Evolutionary conservation across 305 asterid species (phyloP).

Genomic region (Ajuga reptans): DNA sequence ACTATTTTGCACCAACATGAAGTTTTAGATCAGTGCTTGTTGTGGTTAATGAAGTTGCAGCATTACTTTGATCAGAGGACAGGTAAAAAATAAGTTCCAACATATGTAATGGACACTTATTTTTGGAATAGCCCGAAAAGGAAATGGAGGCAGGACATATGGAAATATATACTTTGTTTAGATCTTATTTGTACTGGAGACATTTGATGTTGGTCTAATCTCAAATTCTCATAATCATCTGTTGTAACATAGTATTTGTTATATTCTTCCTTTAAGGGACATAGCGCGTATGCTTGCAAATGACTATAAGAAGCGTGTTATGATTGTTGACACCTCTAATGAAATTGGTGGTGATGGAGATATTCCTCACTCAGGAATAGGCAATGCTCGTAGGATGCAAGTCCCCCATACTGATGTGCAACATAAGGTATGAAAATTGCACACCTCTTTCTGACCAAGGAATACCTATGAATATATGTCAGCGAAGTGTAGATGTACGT

Average conservation of each 20-base stretch:
- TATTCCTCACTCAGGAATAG: slow-evolving; percentile 86
- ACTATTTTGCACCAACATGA: neutral
- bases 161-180: neutral
- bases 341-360: slow-evolving; percentile 98
- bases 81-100: neutral
- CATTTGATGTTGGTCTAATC: neutral
- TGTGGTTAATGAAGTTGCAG: neutral
- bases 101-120: neutral
- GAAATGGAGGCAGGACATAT: neutral
- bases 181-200: neutral
- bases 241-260: slow-evolving; percentile 1
- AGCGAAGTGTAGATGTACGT: no score
- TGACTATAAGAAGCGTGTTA: slow-evolving; percentile 81
- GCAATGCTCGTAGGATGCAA: slow-evolving; percentile 92
- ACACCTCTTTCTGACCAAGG: slow-evolving; percentile 3
- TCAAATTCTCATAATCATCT: neutral
- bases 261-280: slow-evolving; percentile 47
- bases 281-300: slow-evolving; percentile 91
- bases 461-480: neutral
- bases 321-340: slow-evolving; percentile 95
- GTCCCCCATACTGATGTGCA: slow-evolving; percentile 83
- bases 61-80: neutral
- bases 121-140: neutral
- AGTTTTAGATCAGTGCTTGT: neutral
- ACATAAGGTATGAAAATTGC: slow-evolving; percentile 56